Evolutionary conservation across 2,329 filamentous ascomycete species (phyloP), one percentile per base, ranked within the genome.

Genomic region (Dryadomyces quercus-mongolicae): DNA sequence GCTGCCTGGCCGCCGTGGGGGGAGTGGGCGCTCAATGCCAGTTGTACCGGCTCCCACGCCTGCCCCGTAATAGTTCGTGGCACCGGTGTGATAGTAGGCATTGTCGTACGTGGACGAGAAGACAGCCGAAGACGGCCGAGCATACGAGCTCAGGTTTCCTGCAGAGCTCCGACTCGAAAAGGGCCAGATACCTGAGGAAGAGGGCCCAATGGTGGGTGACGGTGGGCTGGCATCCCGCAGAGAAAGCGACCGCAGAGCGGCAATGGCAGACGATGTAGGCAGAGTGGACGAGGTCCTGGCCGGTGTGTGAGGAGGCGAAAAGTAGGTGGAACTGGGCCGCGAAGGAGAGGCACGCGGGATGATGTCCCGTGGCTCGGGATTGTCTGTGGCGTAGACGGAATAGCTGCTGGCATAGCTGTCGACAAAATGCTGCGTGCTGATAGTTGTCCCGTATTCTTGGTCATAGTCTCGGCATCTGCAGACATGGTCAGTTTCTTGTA

Each of bases 261-360:
- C 77, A 54, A 81, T 70, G 57, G 77, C 77, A 45, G 74, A 77
- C 46, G 74, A 72, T 56, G 58, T 61, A 51, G 72, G 77, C 45
- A 56, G 47, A 50, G 74, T 72, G 57, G 59, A 62, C 57, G 66
- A 66, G 57, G 61, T 65, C 68, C 55, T 71, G 70, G 57, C 65
- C 51, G 71, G 77, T 25, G 70, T 74, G 44, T 74, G 73, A 59
- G 78, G 78, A 59, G 76, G 79, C 55, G 74, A 75, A 62, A 78
- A 69, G 65, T 79, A 70, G 64, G 73, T 74, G 52, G 78, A 75
- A 63, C 69, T 76, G 46, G 79, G 78, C 56, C 80, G 74, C 16
- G 81, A 84, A 13, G 81, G 81, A 12, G 80, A 81, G 40, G 80
- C 80, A 57, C 79, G 77, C 51, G 81, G 81, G 59, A 84, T 75